These are phyloP conservation scores for Pisolithus orientalis DNA, from an alignment of 768 basidiomycete genomes.

Conservation along the genomic window DNA sequence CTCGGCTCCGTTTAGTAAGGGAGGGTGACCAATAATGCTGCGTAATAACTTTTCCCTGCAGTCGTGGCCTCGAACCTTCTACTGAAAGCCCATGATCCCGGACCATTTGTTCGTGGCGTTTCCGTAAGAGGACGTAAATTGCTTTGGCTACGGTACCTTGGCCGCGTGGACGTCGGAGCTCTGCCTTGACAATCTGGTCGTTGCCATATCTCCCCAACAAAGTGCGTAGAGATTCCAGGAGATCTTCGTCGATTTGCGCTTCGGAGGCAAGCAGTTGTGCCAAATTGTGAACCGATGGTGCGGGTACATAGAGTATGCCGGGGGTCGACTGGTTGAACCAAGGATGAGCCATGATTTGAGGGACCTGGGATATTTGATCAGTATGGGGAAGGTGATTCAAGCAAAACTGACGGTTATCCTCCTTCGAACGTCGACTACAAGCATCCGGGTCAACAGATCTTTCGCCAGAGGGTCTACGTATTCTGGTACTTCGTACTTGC, in stretches of 20 bases:
- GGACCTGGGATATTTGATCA: constrained; percentile 49
- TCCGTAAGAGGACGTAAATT: constrained; percentile 78
- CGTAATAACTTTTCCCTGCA: constrained; percentile 26
- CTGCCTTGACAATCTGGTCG: constrained; percentile 48
- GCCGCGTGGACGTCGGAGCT: constrained; percentile 65
- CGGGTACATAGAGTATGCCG: constrained; percentile 39
- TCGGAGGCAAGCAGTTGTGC: constrained; percentile 65
- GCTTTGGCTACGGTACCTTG: constrained; percentile 76
- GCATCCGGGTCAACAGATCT: constrained; percentile 81
- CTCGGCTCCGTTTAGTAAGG: constrained; percentile 22
- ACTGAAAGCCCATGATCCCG: constrained; percentile 45
- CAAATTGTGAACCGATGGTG: constrained; percentile 62
- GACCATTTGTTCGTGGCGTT: constrained; percentile 63
- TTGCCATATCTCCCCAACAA: constrained; percentile 80
- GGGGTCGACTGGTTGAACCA: constrained; percentile 61
- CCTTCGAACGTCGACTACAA: constrained; percentile 74
- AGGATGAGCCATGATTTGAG: constrained; percentile 79
- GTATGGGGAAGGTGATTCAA: neutral
- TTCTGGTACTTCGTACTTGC: constrained; percentile 77
- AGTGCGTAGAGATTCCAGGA: constrained; percentile 71
- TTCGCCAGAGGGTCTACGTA: constrained; percentile 79
- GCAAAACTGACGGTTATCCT: constrained; percentile 67
- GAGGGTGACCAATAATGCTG: constrained; percentile 40
- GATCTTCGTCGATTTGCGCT: constrained; percentile 66
- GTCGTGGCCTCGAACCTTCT: constrained; percentile 14